These are phyloP conservation scores for Russula dissimulans DNA, from an alignment of 768 basidiomycete genomes.

Conservation along the genomic window DNA sequence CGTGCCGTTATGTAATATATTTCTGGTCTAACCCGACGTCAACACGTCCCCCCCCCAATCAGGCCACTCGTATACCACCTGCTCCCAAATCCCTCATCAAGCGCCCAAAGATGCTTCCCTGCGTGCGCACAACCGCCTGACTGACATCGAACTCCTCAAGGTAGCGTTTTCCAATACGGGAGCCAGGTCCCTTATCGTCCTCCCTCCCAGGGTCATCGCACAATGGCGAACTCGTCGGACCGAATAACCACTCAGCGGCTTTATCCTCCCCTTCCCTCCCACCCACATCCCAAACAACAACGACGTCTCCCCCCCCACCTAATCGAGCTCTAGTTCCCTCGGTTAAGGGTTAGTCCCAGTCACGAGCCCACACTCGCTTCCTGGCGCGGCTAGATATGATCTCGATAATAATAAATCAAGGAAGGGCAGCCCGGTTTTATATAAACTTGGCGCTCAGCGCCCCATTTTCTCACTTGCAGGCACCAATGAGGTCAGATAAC, in stretches of 20 bases:
- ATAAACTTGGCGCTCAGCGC: background rate
- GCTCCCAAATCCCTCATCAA: background rate
- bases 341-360: constrained; percentile 16
- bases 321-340: constrained; percentile 11
- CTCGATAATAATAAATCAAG: constrained; percentile 1
- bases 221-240: constrained; percentile 11
- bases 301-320: background rate
- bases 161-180: background rate
- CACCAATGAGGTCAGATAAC: constrained; percentile 17
- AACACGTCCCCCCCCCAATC: background rate
- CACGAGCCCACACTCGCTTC: constrained; percentile 8
- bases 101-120: constrained; percentile 10
- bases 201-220: background rate
- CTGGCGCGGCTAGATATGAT: constrained; percentile 14
- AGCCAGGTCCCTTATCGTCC: background rate
- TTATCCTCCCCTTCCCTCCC: background rate
- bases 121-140: constrained; percentile 12
- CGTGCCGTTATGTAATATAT: constrained; percentile 15
- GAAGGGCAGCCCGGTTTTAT: background rate
- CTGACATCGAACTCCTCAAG: constrained; percentile 8
- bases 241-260: background rate
- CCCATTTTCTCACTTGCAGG: constrained; percentile 3
- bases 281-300: background rate
- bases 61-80: background rate
- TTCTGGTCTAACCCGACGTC: background rate